Base-by-base conservation (phyloP, 768 basidiomycete genomes). In the Kwoniella sp. region DNA sequence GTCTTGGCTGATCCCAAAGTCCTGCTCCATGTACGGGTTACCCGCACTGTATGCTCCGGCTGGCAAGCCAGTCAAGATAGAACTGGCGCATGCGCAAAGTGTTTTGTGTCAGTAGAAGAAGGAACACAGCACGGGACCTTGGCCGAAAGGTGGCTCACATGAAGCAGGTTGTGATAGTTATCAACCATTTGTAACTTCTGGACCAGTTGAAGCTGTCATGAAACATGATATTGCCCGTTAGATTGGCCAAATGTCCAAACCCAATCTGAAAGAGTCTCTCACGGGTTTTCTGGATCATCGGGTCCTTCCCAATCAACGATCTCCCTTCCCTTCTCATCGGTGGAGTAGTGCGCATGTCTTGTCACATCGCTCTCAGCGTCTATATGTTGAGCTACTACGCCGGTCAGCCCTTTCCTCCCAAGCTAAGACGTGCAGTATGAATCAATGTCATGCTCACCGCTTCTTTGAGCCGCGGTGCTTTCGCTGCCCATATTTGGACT, bases 281-380 rank as follows among this genome's bases (percentile, higher is more conserved):
- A 58, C 31, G 60, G 60, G 26, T 61, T 61, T n/a, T 61, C 60
- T 41, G 60, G 60, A 45, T 61, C 60, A 38, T 61, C 60, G 12
- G 60, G 51, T 38, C 60, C 60, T 2, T 53, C 26, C 60, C 60
- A 61, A 30, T 61, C 52, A 20, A 61, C 30, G 12, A 61, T 45
- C 51, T 61, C 50, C 26, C 53, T 23, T 20, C 60, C 60, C 13
- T 61, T n/a, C 4, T 45, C 30, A 23, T 52, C 60, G 23, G 26
- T 55, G 4, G 26, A 28, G 28, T 55, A 31, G 7, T 55, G 54
- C 9, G 26, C 29, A 29, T 9, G 23, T 20, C 28, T 4, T 17
- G 52, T 54, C 15, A 30, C 23, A 29, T 54, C 52, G 34, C 34
- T 37, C 34, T 45, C 41, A 8, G 41, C 15, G 17, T 45, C 41